Conservation (phyloP, 2,329 filamentous ascomycete genomes). For the Pezicula carpinea region DNA sequence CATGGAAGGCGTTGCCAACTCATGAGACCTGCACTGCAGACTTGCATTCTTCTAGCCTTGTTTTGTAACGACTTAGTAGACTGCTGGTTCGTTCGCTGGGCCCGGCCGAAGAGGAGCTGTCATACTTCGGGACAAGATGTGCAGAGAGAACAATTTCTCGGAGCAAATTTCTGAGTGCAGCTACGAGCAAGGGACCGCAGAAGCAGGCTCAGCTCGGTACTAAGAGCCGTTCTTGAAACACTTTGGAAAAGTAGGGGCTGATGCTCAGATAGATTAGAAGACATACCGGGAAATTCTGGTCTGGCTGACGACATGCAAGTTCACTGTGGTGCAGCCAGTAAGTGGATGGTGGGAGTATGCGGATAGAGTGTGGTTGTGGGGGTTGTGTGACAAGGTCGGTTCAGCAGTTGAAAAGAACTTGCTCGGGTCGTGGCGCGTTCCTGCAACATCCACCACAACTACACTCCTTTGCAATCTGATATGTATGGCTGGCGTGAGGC, state of each 20-base stretch:
- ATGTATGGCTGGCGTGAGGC: conserved; percentile 18
- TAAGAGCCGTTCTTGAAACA: conserved; percentile 17
- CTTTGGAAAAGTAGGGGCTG: conserved; percentile 8
- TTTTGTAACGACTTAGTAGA: conserved; percentile 4
- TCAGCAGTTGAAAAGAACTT: conserved; percentile 9
- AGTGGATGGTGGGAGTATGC: neutral
- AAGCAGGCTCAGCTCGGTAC: conserved; percentile 17
- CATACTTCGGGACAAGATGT: conserved; percentile 23
- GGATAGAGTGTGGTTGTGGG: neutral
- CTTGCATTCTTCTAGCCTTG: conserved; percentile 2
- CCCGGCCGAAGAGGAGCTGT: conserved; percentile 15
- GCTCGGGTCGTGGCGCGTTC: conserved; percentile 21
- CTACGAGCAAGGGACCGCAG: neutral
- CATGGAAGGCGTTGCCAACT: too few relatives aligned
- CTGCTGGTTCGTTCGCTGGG: conserved; percentile 12
- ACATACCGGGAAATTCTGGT: conserved; percentile 23
- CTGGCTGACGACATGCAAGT: neutral
- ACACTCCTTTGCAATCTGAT: conserved; percentile 10
- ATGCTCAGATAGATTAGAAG: conserved; percentile 23
- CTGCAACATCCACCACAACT: conserved; percentile 17
- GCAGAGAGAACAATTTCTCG: conserved; percentile 9
- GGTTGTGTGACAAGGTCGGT: conserved; percentile 2
- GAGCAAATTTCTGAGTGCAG: neutral
- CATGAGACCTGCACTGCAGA: too few relatives aligned
- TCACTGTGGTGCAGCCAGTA: neutral